A percentile compares a stretch with the other conserved stretches of the same genome.
phyloP scores from a whole-genome alignment of 2,329 filamentous ascomycete species.

The Xylaria sp. region DNA sequence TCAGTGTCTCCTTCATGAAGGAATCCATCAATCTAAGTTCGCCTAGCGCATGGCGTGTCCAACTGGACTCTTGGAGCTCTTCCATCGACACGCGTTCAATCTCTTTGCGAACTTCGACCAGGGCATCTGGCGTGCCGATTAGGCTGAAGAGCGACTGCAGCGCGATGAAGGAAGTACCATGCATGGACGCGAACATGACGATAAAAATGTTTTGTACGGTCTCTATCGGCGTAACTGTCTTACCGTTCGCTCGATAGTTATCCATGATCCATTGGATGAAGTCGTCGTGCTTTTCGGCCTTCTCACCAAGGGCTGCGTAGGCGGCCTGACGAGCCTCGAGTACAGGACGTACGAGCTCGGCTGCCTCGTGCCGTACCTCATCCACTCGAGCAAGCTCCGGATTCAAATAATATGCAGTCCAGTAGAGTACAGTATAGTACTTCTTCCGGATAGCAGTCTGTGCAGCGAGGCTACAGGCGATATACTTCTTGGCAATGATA shows the following conservation, averaged over 20 bases:
- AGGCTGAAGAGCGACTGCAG: constrained; percentile 35
- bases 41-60: constrained; percentile 37
- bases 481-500: constrained; percentile 35
- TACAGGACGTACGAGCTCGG: constrained; percentile 37
- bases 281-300: constrained; percentile 34
- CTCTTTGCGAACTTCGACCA: constrained; percentile 35
- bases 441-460: constrained; percentile 33
- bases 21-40: constrained; percentile 36
- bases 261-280: constrained; percentile 40
- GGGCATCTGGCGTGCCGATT: constrained; percentile 30
- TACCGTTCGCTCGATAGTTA: constrained; percentile 36
- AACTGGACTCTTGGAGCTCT: constrained; percentile 32
- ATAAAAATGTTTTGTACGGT: constrained; percentile 38
- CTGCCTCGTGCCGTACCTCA: constrained; percentile 32
- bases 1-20: constrained; percentile 38
- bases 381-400: constrained; percentile 33
- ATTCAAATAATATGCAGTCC: constrained; percentile 39
- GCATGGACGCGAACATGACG: constrained; percentile 39
- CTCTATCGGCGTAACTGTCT: constrained; percentile 33
- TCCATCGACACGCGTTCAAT: constrained; percentile 29
- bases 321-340: constrained; percentile 35
- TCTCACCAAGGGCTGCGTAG: constrained; percentile 19
- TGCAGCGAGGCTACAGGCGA: constrained; percentile 34
- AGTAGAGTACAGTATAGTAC: constrained; percentile 36
- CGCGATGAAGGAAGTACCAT: constrained; percentile 33